phyloP scores from a whole-genome alignment of 441 rosid genomes.

The Populus hybrid region DNA sequence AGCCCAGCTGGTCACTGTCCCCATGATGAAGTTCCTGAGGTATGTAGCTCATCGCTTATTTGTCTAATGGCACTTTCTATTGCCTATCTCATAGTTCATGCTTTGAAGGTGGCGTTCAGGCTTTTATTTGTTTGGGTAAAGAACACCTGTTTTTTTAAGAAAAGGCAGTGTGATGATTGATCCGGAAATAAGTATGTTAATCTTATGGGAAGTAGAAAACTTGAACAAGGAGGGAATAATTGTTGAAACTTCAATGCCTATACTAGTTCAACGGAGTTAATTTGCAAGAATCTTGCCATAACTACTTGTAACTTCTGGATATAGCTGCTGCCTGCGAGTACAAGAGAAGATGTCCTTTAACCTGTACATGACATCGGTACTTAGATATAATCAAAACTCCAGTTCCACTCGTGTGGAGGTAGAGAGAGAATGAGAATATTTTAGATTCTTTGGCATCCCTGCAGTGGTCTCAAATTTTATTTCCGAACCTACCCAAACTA shows the following conservation, averaged over 20 bases:
- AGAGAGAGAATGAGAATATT: too few relatives aligned
- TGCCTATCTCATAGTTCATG: neutral
- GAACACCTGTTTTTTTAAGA: too few relatives aligned
- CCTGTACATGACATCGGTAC: too few relatives aligned
- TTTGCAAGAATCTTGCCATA: neutral
- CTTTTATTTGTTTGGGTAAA: neutral
- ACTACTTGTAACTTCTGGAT: too few relatives aligned
- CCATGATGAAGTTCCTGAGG: constrained; percentile 99
- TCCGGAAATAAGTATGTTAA: neutral
- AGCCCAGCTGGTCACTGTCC: constrained; percentile 99
- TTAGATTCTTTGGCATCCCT: too few relatives aligned
- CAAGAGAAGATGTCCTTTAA: too few relatives aligned
- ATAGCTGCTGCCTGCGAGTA: too few relatives aligned
- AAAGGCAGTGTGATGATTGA: neutral
- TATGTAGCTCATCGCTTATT: constrained; percentile 20
- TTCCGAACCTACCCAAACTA: too few relatives aligned
- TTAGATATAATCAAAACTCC: too few relatives aligned
- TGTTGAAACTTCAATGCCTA: neutral
- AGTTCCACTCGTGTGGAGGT: too few relatives aligned
- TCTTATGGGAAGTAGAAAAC: neutral
- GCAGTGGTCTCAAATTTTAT: too few relatives aligned
- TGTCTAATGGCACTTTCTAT: neutral
- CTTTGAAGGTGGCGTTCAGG: neutral
- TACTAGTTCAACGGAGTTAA: neutral
- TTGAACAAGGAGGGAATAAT: neutral